These are phyloP conservation scores for Corchorus capsularis DNA, from an alignment of 345 rosid species.

Conservation along the genomic window DNA sequence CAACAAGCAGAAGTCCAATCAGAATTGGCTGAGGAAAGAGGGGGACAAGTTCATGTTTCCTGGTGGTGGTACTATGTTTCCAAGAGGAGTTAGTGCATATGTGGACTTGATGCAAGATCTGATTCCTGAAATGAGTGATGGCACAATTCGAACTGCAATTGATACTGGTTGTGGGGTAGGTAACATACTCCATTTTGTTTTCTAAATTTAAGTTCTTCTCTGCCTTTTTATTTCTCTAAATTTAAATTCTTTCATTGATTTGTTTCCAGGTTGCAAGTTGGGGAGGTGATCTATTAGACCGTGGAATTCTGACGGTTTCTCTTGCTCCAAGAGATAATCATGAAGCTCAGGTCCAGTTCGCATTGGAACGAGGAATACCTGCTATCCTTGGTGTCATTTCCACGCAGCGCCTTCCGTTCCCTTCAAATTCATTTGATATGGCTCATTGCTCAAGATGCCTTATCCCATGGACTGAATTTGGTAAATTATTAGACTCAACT, in stretches of 20 bases:
- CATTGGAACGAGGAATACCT: slow-evolving; percentile 96
- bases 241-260: background rate
- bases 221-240: background rate
- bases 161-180: slow-evolving; percentile 99
- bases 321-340: slow-evolving; percentile 99
- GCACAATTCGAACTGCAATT: slow-evolving; percentile 86
- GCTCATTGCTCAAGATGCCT: slow-evolving; percentile 99
- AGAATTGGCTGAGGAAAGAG: slow-evolving; percentile 89
- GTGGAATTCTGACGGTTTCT: slow-evolving; percentile 82
- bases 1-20: slow-evolving; percentile 94
- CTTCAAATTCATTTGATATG: slow-evolving; percentile 96
- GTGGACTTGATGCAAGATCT: slow-evolving; percentile 93
- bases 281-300: slow-evolving; percentile 98
- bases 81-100: slow-evolving; percentile 88
- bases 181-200: background rate
- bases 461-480: slow-evolving; percentile 99
- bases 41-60: slow-evolving; percentile 94
- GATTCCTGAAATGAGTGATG: slow-evolving; percentile 94
- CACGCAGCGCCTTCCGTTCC: slow-evolving; percentile 94
- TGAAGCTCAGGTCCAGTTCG: slow-evolving; percentile 99
- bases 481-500: slow-evolving; percentile 36
- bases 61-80: slow-evolving; percentile 99
- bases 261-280: slow-evolving; percentile 90
- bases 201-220: background rate
- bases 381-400: slow-evolving; percentile 97